These are phyloP conservation scores for Pyrenophora graminea DNA, from an alignment of 2,329 filamentous ascomycete species.

Conservation along the genomic window DNA sequence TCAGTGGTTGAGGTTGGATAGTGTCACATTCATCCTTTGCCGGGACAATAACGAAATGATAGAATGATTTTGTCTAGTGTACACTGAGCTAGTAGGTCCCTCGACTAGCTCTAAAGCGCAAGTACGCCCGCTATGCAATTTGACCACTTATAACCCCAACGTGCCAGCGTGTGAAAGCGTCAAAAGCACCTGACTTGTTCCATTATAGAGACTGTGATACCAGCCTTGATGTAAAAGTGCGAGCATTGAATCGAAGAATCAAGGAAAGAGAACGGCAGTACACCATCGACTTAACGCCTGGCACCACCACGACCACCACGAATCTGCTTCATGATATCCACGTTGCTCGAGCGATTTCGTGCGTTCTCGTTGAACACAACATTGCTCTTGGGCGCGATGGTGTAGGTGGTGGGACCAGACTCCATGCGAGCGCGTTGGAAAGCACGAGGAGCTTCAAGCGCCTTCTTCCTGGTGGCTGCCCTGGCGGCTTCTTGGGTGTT, in stretches of 20 bases:
- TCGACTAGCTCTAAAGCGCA: background rate
- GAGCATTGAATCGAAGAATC: too few species aligned
- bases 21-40: too few species aligned
- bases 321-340: conserved; percentile 41
- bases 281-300: conserved; percentile 19
- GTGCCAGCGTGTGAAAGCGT: background rate
- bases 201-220: background rate
- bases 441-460: conserved; percentile 56
- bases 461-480: conserved; percentile 51
- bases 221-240: too few species aligned
- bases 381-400: conserved; percentile 65
- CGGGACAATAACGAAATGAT: background rate
- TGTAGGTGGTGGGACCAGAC: conserved; percentile 63
- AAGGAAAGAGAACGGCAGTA: background rate
- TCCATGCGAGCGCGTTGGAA: conserved; percentile 64
- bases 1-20: too few species aligned
- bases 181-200: background rate
- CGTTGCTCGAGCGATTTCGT: conserved; percentile 30
- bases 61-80: background rate
- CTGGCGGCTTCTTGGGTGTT: conserved; percentile 42
- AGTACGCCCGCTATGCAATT: conserved; percentile 18
- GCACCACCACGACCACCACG: conserved; percentile 31
- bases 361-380: conserved; percentile 41
- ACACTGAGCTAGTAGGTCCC: background rate
- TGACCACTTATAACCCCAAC: conserved; percentile 1